These are phyloP conservation scores for Talaromyces sp. DNA, from an alignment of 2,329 filamentous ascomycete species.

Conservation along the genomic window DNA sequence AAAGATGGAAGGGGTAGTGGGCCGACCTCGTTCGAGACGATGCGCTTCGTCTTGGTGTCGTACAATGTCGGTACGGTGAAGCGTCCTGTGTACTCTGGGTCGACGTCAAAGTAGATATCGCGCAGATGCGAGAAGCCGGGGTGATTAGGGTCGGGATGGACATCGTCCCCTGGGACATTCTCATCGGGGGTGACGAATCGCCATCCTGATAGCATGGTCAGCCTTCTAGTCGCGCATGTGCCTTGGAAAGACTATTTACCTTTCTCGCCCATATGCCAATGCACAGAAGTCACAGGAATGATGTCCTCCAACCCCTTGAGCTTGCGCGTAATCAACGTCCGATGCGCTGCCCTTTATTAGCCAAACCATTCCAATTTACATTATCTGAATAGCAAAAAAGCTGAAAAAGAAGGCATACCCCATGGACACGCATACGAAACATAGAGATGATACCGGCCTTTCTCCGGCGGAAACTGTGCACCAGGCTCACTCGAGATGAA, in stretches of 20 bases:
- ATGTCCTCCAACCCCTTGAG: constrained; percentile 90
- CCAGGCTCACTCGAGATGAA: constrained; percentile 69
- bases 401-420: constrained; percentile 47
- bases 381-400: not conserved
- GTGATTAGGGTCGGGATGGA: constrained; percentile 55
- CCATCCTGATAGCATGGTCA: constrained; percentile 58
- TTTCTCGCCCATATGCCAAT: constrained; percentile 78
- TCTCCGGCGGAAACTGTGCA: constrained; percentile 77
- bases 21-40: constrained; percentile 80
- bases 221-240: not conserved
- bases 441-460: constrained; percentile 89
- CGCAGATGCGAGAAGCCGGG: constrained; percentile 69
- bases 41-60: constrained; percentile 65
- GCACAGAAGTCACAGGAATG: constrained; percentile 75
- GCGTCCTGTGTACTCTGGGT: constrained; percentile 69
- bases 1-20: no score
- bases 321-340: constrained; percentile 80
- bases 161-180: constrained; percentile 54
- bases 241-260: constrained; percentile 40
- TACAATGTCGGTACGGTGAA: constrained; percentile 85
- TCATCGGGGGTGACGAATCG: constrained; percentile 70
- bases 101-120: constrained; percentile 73
- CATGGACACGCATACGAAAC: constrained; percentile 93
- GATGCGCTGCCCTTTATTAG: constrained; percentile 58
- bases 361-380: not conserved